Evolutionary conservation across 2,329 filamentous ascomycete species (phyloP).

Genomic region (Colletotrichum sp.): DNA sequence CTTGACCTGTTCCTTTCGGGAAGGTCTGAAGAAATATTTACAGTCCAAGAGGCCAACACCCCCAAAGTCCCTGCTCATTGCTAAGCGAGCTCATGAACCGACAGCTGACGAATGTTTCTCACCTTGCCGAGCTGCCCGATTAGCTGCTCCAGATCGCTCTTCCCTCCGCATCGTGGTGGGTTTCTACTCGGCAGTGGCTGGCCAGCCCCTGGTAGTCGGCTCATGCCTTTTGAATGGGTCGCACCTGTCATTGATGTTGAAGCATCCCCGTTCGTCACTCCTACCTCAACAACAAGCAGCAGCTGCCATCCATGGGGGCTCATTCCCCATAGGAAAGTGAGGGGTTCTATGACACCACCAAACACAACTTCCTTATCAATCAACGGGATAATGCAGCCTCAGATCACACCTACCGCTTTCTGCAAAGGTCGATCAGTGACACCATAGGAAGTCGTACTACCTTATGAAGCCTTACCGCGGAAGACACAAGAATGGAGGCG

Average conservation of each 20-base stretch:
- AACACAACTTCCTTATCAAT: not conserved
- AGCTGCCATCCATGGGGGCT: not conserved
- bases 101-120: not conserved
- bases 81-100: not conserved
- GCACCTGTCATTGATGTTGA: not conserved
- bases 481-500: not conserved
- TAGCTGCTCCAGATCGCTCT: not conserved
- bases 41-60: not conserved
- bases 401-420: conserved; percentile 21
- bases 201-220: not conserved
- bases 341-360: not conserved
- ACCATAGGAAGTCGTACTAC: not conserved
- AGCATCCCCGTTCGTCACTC: not conserved
- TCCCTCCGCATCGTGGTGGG: not conserved
- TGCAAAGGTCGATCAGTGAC: not conserved
- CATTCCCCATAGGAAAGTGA: not conserved
- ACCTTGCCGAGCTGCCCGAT: not conserved
- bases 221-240: not conserved
- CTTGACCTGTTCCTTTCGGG: not conserved
- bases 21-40: not conserved
- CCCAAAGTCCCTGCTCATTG: not conserved
- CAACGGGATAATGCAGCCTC: not conserved
- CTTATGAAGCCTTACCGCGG: fast-evolving
- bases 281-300: not conserved
- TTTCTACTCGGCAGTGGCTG: not conserved